Percentiles rank a stretch among this genome's conserved stretches.
Evolutionary conservation across 2,329 filamentous ascomycete genomes (phyloP).

Genomic region (Botrytis tulipae): DNA sequence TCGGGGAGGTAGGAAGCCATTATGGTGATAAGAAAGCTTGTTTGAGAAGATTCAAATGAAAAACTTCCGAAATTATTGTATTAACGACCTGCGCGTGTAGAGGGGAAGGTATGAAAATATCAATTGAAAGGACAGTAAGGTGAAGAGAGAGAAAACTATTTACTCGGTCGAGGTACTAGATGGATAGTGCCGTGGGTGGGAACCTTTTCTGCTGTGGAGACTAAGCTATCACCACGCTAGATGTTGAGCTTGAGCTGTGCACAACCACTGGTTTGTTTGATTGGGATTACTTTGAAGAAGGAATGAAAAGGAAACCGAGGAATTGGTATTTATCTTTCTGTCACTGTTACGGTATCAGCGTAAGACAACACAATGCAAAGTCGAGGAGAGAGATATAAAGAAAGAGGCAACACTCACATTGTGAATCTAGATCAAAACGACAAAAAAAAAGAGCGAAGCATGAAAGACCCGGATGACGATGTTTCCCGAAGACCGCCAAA

Average conservation of each 20-base stretch:
- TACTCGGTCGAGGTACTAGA: neutral
- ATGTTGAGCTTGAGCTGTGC: neutral
- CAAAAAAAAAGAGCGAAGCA: neutral
- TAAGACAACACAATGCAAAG: neutral
- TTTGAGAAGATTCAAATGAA: neutral
- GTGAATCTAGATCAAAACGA: neutral
- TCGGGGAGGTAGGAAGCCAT: conserved; percentile 41
- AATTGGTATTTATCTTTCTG: neutral
- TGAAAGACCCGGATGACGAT: conserved; percentile 1
- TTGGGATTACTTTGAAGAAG: neutral
- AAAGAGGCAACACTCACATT: neutral
- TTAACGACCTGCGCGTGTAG: neutral
- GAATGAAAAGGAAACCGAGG: neutral
- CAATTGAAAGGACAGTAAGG: neutral
- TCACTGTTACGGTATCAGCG: neutral
- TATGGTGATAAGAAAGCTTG: neutral
- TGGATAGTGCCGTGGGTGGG: neutral
- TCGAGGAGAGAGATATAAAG: neutral
- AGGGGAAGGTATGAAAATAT: neutral
- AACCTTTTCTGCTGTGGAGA: neutral
- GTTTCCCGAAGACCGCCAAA: conserved; percentile 1
- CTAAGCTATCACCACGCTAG: neutral
- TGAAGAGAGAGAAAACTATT: neutral
- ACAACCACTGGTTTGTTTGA: neutral
- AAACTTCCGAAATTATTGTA: neutral